phyloP scores from a whole-genome alignment of 2,329 filamentous ascomycete species.

The Phyllosticta citriasiana region DNA sequence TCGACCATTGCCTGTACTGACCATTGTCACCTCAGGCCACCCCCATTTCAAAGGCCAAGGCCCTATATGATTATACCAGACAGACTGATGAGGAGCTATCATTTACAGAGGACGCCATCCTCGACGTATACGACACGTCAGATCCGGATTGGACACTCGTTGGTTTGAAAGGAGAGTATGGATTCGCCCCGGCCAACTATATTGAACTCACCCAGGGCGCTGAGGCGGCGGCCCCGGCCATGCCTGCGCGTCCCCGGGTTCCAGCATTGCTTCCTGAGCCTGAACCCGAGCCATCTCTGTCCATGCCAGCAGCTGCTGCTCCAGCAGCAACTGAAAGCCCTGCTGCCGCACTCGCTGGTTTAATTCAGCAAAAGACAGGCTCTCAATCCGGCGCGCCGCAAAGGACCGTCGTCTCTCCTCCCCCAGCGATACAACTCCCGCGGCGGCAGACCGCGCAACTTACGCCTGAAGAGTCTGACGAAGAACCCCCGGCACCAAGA shows the following conservation, averaged over 20 bases:
- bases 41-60: slow-evolving; percentile 62
- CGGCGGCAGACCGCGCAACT: slow-evolving; percentile 44
- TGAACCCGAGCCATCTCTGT: slow-evolving; percentile 32
- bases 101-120: slow-evolving; percentile 75
- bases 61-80: slow-evolving; percentile 95
- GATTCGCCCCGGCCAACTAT: slow-evolving; percentile 93
- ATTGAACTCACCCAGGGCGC: slow-evolving; percentile 58
- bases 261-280: slow-evolving; percentile 35
- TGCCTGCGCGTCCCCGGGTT: slow-evolving; percentile 29
- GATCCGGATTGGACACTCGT: slow-evolving; percentile 97
- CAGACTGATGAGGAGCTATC: slow-evolving; percentile 98
- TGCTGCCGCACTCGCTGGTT: slow-evolving; percentile 49
- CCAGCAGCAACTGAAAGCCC: slow-evolving; percentile 41
- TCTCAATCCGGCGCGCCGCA: slow-evolving; percentile 35
- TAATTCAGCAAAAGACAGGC: slow-evolving; percentile 52
- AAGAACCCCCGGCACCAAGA: slow-evolving; percentile 47
- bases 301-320: slow-evolving; percentile 29
- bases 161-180: slow-evolving; percentile 73
- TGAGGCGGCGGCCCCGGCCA: slow-evolving; percentile 33
- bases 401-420: slow-evolving; percentile 21
- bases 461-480: slow-evolving; percentile 59
- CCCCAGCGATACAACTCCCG: slow-evolving; percentile 40
- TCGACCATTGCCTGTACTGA: not conserved
- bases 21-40: slow-evolving; percentile 43
- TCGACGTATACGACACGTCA: slow-evolving; percentile 79